phyloP scores from a whole-genome alignment of 345 rosid species.

The Salix suchowensis region DNA sequence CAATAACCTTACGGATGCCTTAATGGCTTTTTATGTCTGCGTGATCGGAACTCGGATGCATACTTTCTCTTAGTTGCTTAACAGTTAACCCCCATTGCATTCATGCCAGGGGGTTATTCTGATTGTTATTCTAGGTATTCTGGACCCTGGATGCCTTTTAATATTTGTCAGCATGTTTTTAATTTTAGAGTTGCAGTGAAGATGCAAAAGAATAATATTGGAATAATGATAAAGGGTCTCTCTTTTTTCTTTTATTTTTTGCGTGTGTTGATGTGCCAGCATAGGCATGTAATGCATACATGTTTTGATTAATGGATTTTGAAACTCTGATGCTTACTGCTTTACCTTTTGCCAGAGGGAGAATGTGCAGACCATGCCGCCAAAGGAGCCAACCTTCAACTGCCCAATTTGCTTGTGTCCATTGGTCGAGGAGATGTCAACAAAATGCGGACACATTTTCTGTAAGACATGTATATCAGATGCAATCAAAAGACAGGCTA shows the following conservation, averaged over 20 bases:
- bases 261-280: background rate
- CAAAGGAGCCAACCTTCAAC: constrained; percentile 63
- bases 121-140: background rate
- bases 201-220: background rate
- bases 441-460: constrained; percentile 96
- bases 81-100: background rate
- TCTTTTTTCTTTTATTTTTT: too few species aligned
- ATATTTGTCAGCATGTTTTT: background rate
- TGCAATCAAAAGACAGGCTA: constrained; percentile 52
- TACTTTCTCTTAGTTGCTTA: background rate
- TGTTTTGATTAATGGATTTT: background rate
- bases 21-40: background rate
- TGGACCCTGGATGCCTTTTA: background rate
- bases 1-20: background rate
- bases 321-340: background rate
- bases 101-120: background rate
- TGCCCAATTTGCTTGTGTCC: constrained; percentile 93
- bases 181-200: background rate
- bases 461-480: constrained; percentile 65
- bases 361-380: constrained; percentile 33
- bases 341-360: constrained; percentile 30
- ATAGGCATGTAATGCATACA: background rate
- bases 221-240: background rate
- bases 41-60: background rate
- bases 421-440: constrained; percentile 65